These are phyloP conservation scores for Trichoderma sp. DNA, from an alignment of 2,329 filamentous ascomycete genomes.

Conservation along the genomic window DNA sequence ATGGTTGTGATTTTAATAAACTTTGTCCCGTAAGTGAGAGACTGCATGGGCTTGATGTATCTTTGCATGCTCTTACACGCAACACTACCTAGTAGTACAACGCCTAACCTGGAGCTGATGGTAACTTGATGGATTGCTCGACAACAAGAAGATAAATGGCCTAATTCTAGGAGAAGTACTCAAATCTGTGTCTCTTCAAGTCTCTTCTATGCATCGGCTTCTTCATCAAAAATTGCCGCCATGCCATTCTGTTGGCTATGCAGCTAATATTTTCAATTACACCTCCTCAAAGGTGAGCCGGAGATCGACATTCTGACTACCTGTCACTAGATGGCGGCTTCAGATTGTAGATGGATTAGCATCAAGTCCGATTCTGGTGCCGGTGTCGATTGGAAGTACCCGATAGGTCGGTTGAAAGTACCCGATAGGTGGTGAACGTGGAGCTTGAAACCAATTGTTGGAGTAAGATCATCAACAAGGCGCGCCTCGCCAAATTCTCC, in stretches of 20 bases:
- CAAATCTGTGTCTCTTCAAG: neutral
- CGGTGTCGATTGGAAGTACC: neutral
- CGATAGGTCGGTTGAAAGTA: neutral
- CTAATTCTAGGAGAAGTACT: rapidly evolving
- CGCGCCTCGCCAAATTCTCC: slow-evolving; percentile 4
- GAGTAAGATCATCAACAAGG: neutral
- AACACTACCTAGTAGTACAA: neutral
- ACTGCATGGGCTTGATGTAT: neutral
- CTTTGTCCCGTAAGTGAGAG: neutral
- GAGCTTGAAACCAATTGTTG: neutral
- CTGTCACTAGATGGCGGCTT: neutral
- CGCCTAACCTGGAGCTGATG: neutral
- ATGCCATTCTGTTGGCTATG: neutral
- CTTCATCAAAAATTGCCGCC: neutral
- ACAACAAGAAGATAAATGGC: neutral
- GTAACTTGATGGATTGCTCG: neutral
- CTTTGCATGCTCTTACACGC: neutral
- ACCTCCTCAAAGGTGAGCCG: neutral
- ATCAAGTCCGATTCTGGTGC: neutral
- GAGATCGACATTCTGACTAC: neutral
- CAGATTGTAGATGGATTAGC: neutral
- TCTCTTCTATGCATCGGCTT: neutral
- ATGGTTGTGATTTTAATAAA: neutral
- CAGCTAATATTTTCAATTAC: neutral
- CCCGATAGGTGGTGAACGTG: neutral